Percentiles rank a stretch among this genome's conserved stretches.
phyloP scores from a whole-genome alignment of 1,284 basidiomycete species.

The Ganoderma multipileum region DNA sequence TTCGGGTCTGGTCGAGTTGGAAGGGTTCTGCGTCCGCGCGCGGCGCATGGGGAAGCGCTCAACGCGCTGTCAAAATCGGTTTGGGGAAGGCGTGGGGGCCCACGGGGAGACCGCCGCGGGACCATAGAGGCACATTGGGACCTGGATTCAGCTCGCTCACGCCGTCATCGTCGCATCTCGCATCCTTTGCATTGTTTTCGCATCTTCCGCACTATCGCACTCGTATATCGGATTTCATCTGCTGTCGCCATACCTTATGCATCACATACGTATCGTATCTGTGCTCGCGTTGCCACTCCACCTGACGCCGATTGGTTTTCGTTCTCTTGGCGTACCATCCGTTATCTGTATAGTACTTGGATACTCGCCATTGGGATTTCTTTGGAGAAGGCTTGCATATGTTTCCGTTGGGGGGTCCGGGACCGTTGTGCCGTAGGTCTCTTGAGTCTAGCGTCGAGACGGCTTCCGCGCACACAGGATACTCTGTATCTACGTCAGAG shows the following conservation, averaged over 20 bases:
- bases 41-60: neutral
- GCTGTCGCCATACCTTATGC: neutral
- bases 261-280: neutral
- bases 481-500: neutral
- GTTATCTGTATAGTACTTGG: neutral
- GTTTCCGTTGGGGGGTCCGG: neutral
- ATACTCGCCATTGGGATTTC: neutral
- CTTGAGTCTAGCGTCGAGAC: neutral
- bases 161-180: neutral
- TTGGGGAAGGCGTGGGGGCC: neutral
- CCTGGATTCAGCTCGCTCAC: neutral
- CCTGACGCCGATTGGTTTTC: neutral
- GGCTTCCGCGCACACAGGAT: neutral
- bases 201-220: neutral
- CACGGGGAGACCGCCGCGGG: neutral
- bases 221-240: neutral
- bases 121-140: slow-evolving; percentile 5
- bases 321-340: neutral
- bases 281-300: neutral
- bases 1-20: neutral
- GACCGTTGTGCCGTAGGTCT: neutral
- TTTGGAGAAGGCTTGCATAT: neutral
- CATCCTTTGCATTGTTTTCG: neutral
- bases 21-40: neutral
- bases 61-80: neutral